Evolutionary conservation across 2,329 filamentous ascomycete species (phyloP).

Genomic region (Trichoderma oligosporum): DNA sequence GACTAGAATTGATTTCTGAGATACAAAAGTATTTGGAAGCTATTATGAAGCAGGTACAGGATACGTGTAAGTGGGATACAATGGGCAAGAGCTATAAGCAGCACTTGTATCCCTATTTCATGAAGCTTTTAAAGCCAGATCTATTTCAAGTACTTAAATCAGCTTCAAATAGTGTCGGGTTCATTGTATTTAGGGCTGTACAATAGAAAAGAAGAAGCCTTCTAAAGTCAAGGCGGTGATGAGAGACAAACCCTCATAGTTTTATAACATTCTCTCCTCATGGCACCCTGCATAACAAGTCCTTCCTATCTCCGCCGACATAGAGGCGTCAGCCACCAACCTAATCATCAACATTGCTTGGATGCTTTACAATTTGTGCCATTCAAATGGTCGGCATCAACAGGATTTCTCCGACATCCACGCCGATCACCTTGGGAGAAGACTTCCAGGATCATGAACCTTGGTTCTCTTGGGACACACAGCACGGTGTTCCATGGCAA

Average conservation of each 20-base stretch:
- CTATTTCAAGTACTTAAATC: neutral
- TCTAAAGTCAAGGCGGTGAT: neutral
- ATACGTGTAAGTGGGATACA: neutral
- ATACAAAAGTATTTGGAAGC: neutral
- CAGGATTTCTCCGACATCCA: slow-evolving; percentile 7
- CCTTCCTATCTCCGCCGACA: neutral
- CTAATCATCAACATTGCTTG: neutral
- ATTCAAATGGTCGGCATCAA: slow-evolving; percentile 2
- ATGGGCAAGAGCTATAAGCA: neutral
- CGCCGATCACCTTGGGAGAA: slow-evolving; percentile 8
- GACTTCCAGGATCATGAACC: slow-evolving; percentile 1
- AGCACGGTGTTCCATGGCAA: neutral
- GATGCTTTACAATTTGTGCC: neutral
- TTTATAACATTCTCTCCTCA: neutral
- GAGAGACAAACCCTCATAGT: neutral
- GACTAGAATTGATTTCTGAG: neutral
- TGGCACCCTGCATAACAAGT: neutral
- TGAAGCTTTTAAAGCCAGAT: too few relatives aligned
- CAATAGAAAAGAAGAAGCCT: neutral
- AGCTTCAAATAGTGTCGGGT: neutral
- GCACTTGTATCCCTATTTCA: neutral
- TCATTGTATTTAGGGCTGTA: neutral
- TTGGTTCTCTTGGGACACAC: neutral
- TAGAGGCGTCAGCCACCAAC: slow-evolving; percentile 2
- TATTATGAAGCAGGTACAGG: neutral